A percentile compares a stretch with the other conserved stretches of the same genome.
phyloP scores from a whole-genome alignment of 2,329 filamentous ascomycete species.

The Talaromyces marneffei region DNA sequence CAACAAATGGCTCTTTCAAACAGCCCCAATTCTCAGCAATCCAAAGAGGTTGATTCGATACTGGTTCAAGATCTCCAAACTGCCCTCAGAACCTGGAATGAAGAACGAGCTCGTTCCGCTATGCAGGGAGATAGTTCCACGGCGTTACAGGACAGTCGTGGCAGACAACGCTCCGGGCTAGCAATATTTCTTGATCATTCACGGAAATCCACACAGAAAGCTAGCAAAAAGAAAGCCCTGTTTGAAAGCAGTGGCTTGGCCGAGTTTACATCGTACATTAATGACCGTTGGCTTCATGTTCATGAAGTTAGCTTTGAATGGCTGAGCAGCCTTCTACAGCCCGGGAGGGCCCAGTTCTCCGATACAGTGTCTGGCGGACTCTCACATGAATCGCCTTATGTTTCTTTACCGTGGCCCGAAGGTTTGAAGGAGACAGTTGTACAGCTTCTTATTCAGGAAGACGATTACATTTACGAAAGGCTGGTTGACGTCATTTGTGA shows the following conservation, averaged over 20 bases:
- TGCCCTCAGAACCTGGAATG: slow-evolving; percentile 40
- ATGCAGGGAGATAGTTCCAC: slow-evolving; percentile 47
- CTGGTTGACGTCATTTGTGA: slow-evolving; percentile 31
- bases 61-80: slow-evolving; percentile 43
- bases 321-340: slow-evolving; percentile 48
- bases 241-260: slow-evolving; percentile 33
- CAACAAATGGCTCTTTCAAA: slow-evolving; percentile 21
- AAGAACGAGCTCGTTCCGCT: slow-evolving; percentile 40
- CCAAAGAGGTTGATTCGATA: slow-evolving; percentile 22
- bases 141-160: slow-evolving; percentile 43
- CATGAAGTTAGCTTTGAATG: slow-evolving; percentile 51
- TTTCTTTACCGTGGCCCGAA: slow-evolving; percentile 50
- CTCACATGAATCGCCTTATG: slow-evolving; percentile 45
- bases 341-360: slow-evolving; percentile 21
- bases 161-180: slow-evolving; percentile 44
- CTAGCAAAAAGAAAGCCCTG: slow-evolving; percentile 35
- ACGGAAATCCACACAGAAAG: slow-evolving; percentile 40
- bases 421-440: slow-evolving; percentile 51
- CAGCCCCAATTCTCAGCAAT: slow-evolving; percentile 15
- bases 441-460: slow-evolving; percentile 48
- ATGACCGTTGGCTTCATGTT: slow-evolving; percentile 42
- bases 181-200: slow-evolving; percentile 55
- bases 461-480: slow-evolving; percentile 47
- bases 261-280: slow-evolving; percentile 42
- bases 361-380: slow-evolving; percentile 14